Evolutionary conservation across 2,329 filamentous ascomycete genomes (phyloP).

Genomic region (Hymenotorrendiella dingleyae): DNA sequence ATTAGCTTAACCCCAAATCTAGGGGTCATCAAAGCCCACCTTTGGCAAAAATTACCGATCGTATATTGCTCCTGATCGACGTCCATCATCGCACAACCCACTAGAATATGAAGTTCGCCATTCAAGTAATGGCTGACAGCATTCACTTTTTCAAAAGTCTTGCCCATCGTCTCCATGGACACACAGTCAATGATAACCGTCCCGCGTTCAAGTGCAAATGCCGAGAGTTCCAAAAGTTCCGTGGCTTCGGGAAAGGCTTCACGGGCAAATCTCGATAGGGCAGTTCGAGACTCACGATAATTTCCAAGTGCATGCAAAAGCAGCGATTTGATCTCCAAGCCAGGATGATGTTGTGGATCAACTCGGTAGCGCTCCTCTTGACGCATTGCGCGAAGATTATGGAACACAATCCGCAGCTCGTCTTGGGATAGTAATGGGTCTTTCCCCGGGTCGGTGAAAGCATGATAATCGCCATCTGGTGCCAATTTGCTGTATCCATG

Average conservation of each 20-base stretch:
- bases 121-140: constrained; percentile 17
- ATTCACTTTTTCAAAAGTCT: constrained; percentile 14
- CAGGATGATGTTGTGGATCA: constrained; percentile 36
- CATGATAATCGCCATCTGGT: constrained; percentile 15
- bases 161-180: constrained; percentile 13
- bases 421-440: constrained; percentile 44
- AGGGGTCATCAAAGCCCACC: constrained; percentile 10
- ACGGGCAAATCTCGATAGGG: constrained; percentile 22
- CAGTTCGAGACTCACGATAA: constrained; percentile 23
- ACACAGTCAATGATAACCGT: constrained; percentile 21
- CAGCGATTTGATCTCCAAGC: constrained; percentile 38
- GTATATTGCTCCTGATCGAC: constrained; percentile 14
- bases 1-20: not conserved
- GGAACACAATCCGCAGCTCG: constrained; percentile 41
- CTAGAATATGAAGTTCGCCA: constrained; percentile 15
- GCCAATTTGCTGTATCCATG: constrained; percentile 8
- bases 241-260: constrained; percentile 40
- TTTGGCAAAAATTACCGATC: constrained; percentile 20
- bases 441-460: constrained; percentile 21
- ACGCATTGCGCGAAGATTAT: constrained; percentile 36
- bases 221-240: constrained; percentile 26
- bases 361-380: constrained; percentile 38
- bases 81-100: constrained; percentile 21
- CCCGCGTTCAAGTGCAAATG: constrained; percentile 18
- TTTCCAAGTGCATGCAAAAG: constrained; percentile 30